phyloP scores from a whole-genome alignment of 208 protist genomes.

The Leptomonas seymouri region DNA sequence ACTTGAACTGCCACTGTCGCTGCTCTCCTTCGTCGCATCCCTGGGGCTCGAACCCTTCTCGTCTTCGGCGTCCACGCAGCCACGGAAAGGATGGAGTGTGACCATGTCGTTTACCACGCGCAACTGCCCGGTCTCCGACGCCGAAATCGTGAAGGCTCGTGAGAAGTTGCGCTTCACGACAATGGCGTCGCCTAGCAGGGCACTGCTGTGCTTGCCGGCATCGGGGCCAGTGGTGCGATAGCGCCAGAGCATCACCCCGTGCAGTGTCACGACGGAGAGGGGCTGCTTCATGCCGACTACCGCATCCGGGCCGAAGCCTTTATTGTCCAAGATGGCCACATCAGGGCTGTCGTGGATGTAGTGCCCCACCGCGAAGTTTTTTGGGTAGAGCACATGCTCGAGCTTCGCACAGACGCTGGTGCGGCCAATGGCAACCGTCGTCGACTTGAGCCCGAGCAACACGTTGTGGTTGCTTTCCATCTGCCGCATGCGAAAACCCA shows the following conservation, averaged over 20 bases:
- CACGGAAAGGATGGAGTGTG: constrained; percentile 63
- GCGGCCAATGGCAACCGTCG: constrained; percentile 70
- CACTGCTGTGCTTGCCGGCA: constrained; percentile 18
- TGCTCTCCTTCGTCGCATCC: too few species aligned
- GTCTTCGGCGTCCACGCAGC: constrained; percentile 19
- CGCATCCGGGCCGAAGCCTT: constrained; percentile 43
- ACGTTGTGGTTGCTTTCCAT: constrained; percentile 89
- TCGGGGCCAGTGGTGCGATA: constrained; percentile 42
- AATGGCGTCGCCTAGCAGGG: constrained; percentile 33
- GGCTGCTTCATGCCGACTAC: constrained; percentile 62
- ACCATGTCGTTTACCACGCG: constrained; percentile 85
- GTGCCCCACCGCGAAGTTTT: constrained; percentile 67
- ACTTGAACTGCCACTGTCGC: neutral
- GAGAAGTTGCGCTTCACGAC: constrained; percentile 84
- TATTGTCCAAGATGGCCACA: constrained; percentile 76
- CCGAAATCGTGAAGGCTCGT: constrained; percentile 54
- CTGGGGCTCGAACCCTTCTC: neutral
- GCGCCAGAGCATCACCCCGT: constrained; percentile 83
- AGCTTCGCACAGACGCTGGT: constrained; percentile 84
- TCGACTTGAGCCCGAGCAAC: constrained; percentile 56
- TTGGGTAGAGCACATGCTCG: constrained; percentile 84
- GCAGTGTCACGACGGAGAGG: constrained; percentile 74
- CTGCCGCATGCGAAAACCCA: constrained; percentile 76
- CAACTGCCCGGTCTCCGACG: constrained; percentile 62
- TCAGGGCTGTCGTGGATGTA: constrained; percentile 67